A percentile compares a stretch with the other conserved stretches of the same genome.
Conservation (phyloP, 192 early-diverging fungal genomes). For the Coemansia sp. region DNA sequence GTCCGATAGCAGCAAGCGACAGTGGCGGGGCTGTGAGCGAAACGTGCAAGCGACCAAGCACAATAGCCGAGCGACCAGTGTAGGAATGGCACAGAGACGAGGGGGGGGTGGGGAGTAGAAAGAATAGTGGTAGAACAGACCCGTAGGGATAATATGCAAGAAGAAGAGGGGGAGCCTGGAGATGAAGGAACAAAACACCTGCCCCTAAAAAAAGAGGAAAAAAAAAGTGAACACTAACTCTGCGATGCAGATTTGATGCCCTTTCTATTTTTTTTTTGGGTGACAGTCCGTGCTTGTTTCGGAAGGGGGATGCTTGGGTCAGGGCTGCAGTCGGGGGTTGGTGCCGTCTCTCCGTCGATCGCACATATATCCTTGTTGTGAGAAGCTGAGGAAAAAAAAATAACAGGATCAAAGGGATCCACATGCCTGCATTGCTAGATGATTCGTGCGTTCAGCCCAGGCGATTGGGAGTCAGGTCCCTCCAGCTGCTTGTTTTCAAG, state of each 20-base stretch:
- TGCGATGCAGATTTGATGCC: constrained; percentile 22
- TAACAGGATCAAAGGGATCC: background rate
- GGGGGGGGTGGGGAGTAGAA: background rate
- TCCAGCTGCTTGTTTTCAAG: background rate
- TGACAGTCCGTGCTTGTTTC: constrained; percentile 2
- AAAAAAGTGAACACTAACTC: constrained; percentile 23
- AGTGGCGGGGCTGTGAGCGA: background rate
- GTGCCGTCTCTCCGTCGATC: constrained; percentile 1
- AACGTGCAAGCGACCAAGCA: background rate
- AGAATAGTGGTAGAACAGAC: background rate
- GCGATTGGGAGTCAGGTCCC: background rate
- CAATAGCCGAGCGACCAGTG: background rate
- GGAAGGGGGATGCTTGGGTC: background rate
- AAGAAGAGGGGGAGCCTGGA: background rate
- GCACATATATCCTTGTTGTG: background rate
- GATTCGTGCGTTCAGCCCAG: background rate
- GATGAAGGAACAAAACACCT: constrained; percentile 9
- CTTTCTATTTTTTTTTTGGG: constrained; percentile 6
- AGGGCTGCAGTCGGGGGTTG: constrained; percentile 5
- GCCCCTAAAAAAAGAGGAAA: background rate
- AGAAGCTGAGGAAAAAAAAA: background rate
- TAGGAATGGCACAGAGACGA: background rate
- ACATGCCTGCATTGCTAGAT: background rate
- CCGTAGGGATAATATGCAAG: background rate
- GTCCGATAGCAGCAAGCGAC: background rate